Evolutionary conservation across 2,329 filamentous ascomycete genomes (phyloP), one percentile per base, ranked within the genome.

Genomic region (Penicillium glabrum): DNA sequence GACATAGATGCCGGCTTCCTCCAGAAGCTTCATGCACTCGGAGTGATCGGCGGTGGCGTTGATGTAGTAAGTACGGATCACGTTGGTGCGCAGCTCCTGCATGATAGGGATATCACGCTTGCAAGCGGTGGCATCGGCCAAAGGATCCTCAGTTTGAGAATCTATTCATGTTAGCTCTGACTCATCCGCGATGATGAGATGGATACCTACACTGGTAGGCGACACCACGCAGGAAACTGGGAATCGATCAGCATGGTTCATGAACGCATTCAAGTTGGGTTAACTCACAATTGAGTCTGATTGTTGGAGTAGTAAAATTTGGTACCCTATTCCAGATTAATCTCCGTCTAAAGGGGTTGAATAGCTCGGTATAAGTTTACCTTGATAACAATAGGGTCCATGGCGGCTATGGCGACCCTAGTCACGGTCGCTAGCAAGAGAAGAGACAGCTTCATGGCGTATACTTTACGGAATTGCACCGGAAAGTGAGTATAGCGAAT

Each of bases 31-130:
- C 92, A 98, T 96, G 80, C 93, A 97, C 39, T 80, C 82, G 46
- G 82, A 80, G 80, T 98, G 93, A 78, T 96, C 83, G 64, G 82
- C 76, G 8, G 81, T 84, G 24, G 92, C 89, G 77, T 97, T 85
- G 71, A 97, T 86, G 69, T 91, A 91, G 75, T 97, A 97, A 48
- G 93, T 91, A 75, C 93, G 91, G 75, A 98, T 93, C 66, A 87
- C 86, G 80, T 98, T 98, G 75, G 91, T 96, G 61, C 86, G 82
- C 59, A 96, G 84, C 74, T 91, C 81, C 72, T 84, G 73, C 64
- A 98, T 82, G 64, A 89, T 83, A 47, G 91, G 90, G 45, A 98
- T 83, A 73, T 98, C 93, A 65, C 92, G 89, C 72, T 83, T 83
- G 83, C 93, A 97, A 62, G 79, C 75, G 26, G 79, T 76, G 53